Evolutionary conservation across 352 stramenopile genomes (phyloP).

Genomic region (Globisporangium mamillatum): DNA sequence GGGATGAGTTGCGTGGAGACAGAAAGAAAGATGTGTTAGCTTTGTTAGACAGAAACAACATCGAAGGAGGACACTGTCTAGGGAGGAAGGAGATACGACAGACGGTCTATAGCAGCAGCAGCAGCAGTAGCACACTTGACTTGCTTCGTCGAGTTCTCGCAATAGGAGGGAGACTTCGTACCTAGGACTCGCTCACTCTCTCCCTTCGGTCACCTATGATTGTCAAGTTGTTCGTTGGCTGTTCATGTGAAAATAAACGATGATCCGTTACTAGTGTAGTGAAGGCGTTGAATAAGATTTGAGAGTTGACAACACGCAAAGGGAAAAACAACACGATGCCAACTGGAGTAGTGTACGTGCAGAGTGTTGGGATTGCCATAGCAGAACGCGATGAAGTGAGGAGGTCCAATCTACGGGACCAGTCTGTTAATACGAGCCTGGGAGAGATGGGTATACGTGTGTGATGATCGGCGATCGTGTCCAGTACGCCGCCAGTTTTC

Average conservation of each 20-base stretch:
- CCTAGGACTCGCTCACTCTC: neutral
- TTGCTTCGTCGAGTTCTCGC: neutral
- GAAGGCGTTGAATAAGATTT: no score
- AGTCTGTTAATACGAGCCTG: no score
- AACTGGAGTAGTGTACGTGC: no score
- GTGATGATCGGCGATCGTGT: no score
- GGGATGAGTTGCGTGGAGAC: conserved; percentile 27
- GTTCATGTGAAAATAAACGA: conserved; percentile 15
- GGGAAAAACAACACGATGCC: no score
- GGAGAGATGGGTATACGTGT: no score
- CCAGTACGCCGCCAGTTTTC: no score
- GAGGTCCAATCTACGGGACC: no score
- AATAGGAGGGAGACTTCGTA: neutral
- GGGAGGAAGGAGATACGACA: neutral
- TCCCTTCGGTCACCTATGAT: neutral
- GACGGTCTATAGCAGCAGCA: neutral
- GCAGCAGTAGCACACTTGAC: neutral
- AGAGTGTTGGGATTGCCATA: no score
- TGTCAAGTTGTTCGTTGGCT: conserved; percentile 1
- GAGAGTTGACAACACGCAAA: no score
- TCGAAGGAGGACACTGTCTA: neutral
- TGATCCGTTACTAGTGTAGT: neutral
- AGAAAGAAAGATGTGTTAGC: neutral
- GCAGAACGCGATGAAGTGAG: no score
- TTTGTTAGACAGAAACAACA: conserved; percentile 6